Percentiles rank a stretch among this genome's conserved stretches.
phyloP scores from a whole-genome alignment of 176 grass and related monocot genomes.

The Hyparrhenia diplandra region DNA sequence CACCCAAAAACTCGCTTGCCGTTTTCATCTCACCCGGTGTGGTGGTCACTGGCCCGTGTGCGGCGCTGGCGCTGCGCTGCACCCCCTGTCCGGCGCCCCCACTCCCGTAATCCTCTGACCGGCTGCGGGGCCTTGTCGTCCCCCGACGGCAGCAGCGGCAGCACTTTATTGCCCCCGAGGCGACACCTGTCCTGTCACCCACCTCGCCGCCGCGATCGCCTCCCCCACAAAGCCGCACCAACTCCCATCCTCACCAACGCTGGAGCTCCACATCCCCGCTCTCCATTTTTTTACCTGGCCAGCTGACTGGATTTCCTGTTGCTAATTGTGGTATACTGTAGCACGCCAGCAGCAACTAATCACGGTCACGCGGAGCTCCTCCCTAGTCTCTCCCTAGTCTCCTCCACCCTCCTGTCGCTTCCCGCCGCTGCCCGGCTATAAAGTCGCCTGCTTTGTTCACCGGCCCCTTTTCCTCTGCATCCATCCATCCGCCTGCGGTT shows the following conservation, averaged over 20 bases:
- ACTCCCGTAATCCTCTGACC: neutral
- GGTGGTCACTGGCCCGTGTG: neutral
- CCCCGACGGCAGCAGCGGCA: slow-evolving; percentile 1
- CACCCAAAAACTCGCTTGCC: no score
- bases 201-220: slow-evolving; percentile 47
- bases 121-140: slow-evolving; percentile 5
- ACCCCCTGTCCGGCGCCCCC: neutral
- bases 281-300: neutral
- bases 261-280: neutral
- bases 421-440: neutral
- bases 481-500: neutral
- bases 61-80: no score
- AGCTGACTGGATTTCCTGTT: slow-evolving; percentile 16
- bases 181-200: slow-evolving; percentile 54
- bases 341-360: slow-evolving; percentile 10
- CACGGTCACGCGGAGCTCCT: neutral
- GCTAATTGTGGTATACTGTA: slow-evolving; percentile 42
- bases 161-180: slow-evolving; percentile 35
- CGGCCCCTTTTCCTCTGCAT: neutral
- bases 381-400: neutral
- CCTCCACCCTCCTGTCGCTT: neutral
- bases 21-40: neutral
- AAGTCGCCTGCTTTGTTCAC: neutral
- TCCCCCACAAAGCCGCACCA: slow-evolving; percentile 44
- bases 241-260: neutral